Conservation (phyloP, 345 rosid genomes). For the Bruguiera parviflora region DNA sequence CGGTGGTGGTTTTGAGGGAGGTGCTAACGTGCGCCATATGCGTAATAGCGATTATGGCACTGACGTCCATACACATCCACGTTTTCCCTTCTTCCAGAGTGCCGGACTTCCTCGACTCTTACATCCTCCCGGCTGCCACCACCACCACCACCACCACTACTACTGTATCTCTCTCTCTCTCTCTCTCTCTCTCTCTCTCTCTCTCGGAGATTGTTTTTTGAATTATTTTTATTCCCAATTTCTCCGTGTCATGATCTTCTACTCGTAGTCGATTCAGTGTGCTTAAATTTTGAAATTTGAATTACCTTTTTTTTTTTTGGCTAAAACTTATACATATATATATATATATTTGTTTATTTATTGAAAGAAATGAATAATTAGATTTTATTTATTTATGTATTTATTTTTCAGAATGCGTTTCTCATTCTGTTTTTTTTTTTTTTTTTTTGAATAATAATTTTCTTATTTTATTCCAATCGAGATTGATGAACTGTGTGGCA, state of each 20-base stretch:
- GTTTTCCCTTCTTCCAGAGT: slow-evolving; percentile 47
- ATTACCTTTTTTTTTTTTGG: too few species aligned
- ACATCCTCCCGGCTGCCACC: slow-evolving; percentile 39
- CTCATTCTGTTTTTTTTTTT: background rate
- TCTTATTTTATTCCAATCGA: slow-evolving; percentile 33
- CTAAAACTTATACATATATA: too few species aligned
- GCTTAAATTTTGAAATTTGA: too few species aligned
- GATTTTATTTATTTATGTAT: background rate
- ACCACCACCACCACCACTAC: slow-evolving; percentile 35
- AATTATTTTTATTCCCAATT: background rate
- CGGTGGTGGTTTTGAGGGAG: slow-evolving; percentile 43
- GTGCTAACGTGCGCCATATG: slow-evolving; percentile 60
- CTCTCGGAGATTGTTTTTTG: background rate
- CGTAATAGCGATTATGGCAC: slow-evolving; percentile 42
- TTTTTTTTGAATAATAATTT: background rate
- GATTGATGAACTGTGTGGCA: slow-evolving; percentile 2
- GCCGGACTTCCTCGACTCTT: slow-evolving; percentile 42
- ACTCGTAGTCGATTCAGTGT: too few species aligned
- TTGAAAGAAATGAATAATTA: too few species aligned
- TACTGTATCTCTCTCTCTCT: background rate
- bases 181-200: background rate
- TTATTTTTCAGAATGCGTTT: background rate
- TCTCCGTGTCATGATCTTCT: too few species aligned
- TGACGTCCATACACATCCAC: slow-evolving; percentile 52
- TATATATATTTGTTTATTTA: too few species aligned